phyloP scores from a whole-genome alignment of 2,329 filamentous ascomycete species.

The Colletotrichum filicis region DNA sequence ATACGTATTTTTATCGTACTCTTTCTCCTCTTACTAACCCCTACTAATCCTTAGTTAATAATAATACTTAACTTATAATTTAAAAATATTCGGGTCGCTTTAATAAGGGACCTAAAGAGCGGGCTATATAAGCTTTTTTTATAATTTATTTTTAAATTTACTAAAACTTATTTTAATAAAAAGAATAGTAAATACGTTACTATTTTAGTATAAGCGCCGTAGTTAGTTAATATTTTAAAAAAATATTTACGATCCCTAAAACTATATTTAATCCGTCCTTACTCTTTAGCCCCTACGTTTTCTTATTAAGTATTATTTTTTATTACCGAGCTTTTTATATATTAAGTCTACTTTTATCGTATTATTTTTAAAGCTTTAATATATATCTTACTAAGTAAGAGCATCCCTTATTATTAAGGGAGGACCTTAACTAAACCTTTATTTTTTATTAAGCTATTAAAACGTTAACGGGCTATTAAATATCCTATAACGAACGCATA shows the following conservation, averaged over 20 bases:
- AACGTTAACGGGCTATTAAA: slow-evolving; percentile 32
- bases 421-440: background rate
- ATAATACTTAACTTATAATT: fast-evolving
- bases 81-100: too few relatives aligned
- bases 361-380: background rate
- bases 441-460: too few relatives aligned
- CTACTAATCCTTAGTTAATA: slow-evolving; percentile 20
- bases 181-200: background rate
- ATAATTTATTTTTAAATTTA: slow-evolving; percentile 38
- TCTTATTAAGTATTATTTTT: background rate
- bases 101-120: background rate
- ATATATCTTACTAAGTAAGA: background rate
- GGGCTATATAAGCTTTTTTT: slow-evolving; percentile 31
- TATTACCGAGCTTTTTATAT: background rate
- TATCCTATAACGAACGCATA: slow-evolving; percentile 26
- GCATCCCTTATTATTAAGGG: background rate
- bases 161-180: slow-evolving; percentile 38
- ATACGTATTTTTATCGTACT: slow-evolving; percentile 38
- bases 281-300: background rate
- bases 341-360: background rate
- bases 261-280: background rate
- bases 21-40: slow-evolving; percentile 39
- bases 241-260: background rate
- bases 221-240: background rate
- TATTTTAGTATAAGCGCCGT: background rate